Evolutionary conservation across 1,284 basidiomycete genomes (phyloP).

Genomic region (Moniliella sp.): DNA sequence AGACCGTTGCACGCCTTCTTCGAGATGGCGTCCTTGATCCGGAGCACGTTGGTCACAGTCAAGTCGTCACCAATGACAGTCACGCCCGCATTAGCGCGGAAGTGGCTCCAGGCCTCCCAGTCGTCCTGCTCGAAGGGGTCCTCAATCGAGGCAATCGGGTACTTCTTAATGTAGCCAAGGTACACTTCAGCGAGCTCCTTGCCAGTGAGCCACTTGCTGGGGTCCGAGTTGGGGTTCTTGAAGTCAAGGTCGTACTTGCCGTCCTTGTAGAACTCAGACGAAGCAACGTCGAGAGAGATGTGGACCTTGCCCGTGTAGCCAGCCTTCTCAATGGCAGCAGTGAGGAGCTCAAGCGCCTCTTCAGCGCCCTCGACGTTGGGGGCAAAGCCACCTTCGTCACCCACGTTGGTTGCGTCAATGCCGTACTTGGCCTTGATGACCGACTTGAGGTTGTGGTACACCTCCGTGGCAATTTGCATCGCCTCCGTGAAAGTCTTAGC

Average conservation of each 20-base stretch:
- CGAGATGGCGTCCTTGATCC: slow-evolving; percentile 96
- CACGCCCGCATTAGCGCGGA: slow-evolving; percentile 41
- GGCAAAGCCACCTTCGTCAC: slow-evolving; percentile 98
- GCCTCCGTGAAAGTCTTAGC: slow-evolving; percentile 91
- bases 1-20: slow-evolving; percentile 99
- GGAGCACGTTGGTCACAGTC: slow-evolving; percentile 89
- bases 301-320: slow-evolving; percentile 96
- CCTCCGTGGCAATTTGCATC: slow-evolving; percentile 94
- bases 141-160: slow-evolving; percentile 59
- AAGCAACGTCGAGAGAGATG: slow-evolving; percentile 95
- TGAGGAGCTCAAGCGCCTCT: slow-evolving; percentile 84
- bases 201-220: slow-evolving; percentile 77
- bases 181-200: slow-evolving; percentile 82
- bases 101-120: slow-evolving; percentile 91
- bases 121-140: slow-evolving; percentile 99
- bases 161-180: slow-evolving; percentile 39
- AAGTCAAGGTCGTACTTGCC: slow-evolving; percentile 99
- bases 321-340: slow-evolving; percentile 85
- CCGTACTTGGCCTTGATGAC: slow-evolving; percentile 98
- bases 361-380: slow-evolving; percentile 92
- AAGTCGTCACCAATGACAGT: slow-evolving; percentile 91
- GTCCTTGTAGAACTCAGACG: slow-evolving; percentile 99
- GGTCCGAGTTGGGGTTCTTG: slow-evolving; percentile 98
- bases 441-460: slow-evolving; percentile 95
- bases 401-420: slow-evolving; percentile 96